phyloP scores from a whole-genome alignment of 2,329 filamentous ascomycete species.

The Gaeumannomyces sp. region DNA sequence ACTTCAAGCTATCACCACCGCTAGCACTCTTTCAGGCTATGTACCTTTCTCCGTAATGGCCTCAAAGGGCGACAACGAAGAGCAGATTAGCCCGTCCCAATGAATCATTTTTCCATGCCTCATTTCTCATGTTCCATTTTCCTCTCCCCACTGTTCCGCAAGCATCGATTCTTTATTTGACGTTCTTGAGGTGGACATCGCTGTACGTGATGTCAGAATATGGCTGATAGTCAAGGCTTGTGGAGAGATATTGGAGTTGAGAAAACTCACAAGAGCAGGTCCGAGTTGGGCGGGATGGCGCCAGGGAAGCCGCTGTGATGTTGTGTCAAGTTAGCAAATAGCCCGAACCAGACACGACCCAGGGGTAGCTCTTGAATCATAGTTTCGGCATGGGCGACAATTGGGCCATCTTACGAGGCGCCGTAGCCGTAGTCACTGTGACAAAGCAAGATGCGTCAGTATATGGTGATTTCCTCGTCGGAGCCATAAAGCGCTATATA shows the following conservation, averaged over 20 bases:
- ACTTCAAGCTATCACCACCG: background rate
- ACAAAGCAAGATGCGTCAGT: background rate
- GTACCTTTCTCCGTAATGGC: background rate
- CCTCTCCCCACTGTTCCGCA: background rate
- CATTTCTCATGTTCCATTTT: background rate
- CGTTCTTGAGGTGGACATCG: slow-evolving; percentile 28
- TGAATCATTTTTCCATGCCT: background rate
- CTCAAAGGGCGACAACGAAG: background rate
- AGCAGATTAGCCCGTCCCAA: background rate
- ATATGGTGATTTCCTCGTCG: background rate
- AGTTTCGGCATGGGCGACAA: too few relatives aligned
- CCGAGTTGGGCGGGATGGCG: slow-evolving; percentile 68
- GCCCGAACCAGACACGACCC: background rate
- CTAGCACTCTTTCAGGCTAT: background rate
- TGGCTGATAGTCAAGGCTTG: background rate
- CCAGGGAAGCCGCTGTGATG: slow-evolving; percentile 66
- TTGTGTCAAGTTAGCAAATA: background rate
- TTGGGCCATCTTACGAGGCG: slow-evolving; percentile 38
- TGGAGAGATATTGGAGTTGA: background rate
- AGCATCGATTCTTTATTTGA: slow-evolving; percentile 17
- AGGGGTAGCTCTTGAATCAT: too few relatives aligned
- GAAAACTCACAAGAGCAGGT: slow-evolving; percentile 71
- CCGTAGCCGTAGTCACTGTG: slow-evolving; percentile 61
- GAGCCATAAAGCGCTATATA: background rate
- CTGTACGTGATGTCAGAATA: slow-evolving; percentile 20